phyloP scores from a whole-genome alignment of 1,139 yeast genomes.

The Lodderomyces metapsilosis region DNA sequence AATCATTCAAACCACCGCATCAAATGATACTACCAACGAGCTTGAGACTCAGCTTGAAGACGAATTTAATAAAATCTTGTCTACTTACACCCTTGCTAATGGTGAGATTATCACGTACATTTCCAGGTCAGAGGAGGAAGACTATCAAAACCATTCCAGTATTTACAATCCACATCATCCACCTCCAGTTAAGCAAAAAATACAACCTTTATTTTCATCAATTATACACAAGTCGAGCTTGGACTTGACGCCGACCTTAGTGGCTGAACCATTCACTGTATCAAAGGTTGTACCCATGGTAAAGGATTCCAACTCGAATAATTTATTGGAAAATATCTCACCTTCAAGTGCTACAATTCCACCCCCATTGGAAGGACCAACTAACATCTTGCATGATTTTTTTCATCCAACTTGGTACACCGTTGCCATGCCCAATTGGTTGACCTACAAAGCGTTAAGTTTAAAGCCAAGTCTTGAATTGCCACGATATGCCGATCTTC shows the following conservation, averaged over 20 bases:
- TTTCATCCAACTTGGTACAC: slow-evolving; percentile 88
- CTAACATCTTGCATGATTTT: slow-evolving; percentile 68
- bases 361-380: slow-evolving; percentile 60
- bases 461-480: slow-evolving; percentile 20
- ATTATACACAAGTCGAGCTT: slow-evolving; percentile 60
- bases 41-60: slow-evolving; percentile 34
- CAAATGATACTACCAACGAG: slow-evolving; percentile 19
- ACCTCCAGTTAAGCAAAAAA: slow-evolving; percentile 27
- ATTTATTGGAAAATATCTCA: slow-evolving; percentile 53
- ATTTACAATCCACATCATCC: slow-evolving; percentile 21
- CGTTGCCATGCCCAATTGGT: slow-evolving; percentile 80
- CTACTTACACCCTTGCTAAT: slow-evolving; percentile 55
- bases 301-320: slow-evolving; percentile 22
- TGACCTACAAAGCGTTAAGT: slow-evolving; percentile 47
- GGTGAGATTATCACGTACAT: slow-evolving; percentile 57
- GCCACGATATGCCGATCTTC: slow-evolving; percentile 15
- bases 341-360: slow-evolving; percentile 51
- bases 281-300: slow-evolving; percentile 60
- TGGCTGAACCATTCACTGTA: slow-evolving; percentile 58
- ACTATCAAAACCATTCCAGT: slow-evolving; percentile 14
- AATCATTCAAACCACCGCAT: slow-evolving; percentile 13
- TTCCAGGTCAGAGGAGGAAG: slow-evolving; percentile 33
- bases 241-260: slow-evolving; percentile 62
- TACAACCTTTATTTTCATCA: slow-evolving; percentile 69
- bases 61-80: slow-evolving; percentile 69